These are phyloP conservation scores for Kockiozyma suomiensis DNA, from an alignment of 805 yeast species.

Conservation along the genomic window DNA sequence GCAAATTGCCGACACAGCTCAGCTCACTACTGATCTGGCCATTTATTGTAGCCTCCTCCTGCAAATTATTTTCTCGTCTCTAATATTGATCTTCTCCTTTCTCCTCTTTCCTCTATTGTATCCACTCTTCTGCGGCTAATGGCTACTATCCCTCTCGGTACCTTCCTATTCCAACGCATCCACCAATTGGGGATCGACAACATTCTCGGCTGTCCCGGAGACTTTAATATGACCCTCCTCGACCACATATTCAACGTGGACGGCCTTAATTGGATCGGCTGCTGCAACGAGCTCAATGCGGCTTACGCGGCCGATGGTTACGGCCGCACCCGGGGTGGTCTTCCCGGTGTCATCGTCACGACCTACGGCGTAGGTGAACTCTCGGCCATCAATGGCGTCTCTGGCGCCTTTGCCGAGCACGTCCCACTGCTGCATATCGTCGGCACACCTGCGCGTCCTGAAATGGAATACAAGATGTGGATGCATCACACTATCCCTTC, in stretches of 20 bases:
- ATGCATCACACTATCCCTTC: slow-evolving; percentile 48
- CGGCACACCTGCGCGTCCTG: slow-evolving; percentile 62
- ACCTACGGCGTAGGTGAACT: slow-evolving; percentile 92
- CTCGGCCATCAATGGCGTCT: slow-evolving; percentile 70
- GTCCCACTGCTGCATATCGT: slow-evolving; percentile 83
- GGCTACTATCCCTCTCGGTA: slow-evolving; percentile 27
- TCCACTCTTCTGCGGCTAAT: not conserved
- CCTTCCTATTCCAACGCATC: slow-evolving; percentile 32
- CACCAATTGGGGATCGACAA: slow-evolving; percentile 45
- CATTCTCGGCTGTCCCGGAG: slow-evolving; percentile 51
- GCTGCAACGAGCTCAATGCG: slow-evolving; percentile 85
- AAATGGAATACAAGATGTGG: slow-evolving; percentile 43
- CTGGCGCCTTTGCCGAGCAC: slow-evolving; percentile 81
- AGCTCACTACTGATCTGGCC: not conserved
- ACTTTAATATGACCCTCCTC: slow-evolving; percentile 48
- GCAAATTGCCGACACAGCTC: no score
- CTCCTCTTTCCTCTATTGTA: not conserved
- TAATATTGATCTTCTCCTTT: not conserved
- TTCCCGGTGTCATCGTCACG: slow-evolving; percentile 68
- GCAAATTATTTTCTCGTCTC: not conserved
- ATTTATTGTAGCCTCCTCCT: not conserved
- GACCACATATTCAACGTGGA: slow-evolving; percentile 46
- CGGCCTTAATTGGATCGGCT: slow-evolving; percentile 70
- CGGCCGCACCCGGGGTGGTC: slow-evolving; percentile 57
- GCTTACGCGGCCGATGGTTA: slow-evolving; percentile 93